Base-by-base conservation (phyloP, 192 early-diverging fungal species). In the Pilobolus umbonatus region DNA sequence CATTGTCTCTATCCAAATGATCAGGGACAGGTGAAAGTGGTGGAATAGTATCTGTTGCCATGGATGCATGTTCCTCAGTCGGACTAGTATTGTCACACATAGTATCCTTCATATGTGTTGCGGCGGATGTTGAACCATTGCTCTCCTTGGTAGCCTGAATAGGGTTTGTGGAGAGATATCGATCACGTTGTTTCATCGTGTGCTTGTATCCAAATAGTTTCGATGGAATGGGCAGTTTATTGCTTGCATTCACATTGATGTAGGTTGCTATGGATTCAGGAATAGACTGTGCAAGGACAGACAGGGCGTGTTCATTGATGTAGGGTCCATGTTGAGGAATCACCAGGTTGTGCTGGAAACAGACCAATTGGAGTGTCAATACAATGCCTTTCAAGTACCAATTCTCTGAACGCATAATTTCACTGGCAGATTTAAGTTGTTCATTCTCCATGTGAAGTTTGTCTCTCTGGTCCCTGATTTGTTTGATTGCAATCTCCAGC, bases 401-500 rank as follows among this genome's bases (percentile, higher is more conserved):
- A 36, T 75, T 80, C 46, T 83, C 78, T 32, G 55, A 64, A 17
- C 71, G 59, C 24, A 75, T 58, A 14, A 64, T 64, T 43, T 78
- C 79, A 35, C 63, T 66, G 14, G 72, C 72, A 26, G 55, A 47
- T 49, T 71, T 72, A 52, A 75, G 64, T 30, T 79, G 64, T 19
- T 74, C 56, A 25, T 64, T 69, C 44, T 77, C 77, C 21, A 57
- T 68, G 3, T 31, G 35, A 9, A 77, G 71, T 49, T 71, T 73
- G 48, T 84, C 72, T 39, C 78, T 71, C 15, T 74, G 72, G 17
- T 84, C 80, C 26, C 80, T 73, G 31, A 92, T 68, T 43, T 83
- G 77, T 64, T 83, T 81, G 46, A 88, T 84, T 32, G 80, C 73
- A 34, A 76, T 78, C 72, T 95, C 92, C 0, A 95, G 78, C 24